Evolutionary conservation across 148 eudicot genomes (phyloP), one percentile per base, ranked within the genome.

Genomic region (Pharnaceum exiguum): DNA sequence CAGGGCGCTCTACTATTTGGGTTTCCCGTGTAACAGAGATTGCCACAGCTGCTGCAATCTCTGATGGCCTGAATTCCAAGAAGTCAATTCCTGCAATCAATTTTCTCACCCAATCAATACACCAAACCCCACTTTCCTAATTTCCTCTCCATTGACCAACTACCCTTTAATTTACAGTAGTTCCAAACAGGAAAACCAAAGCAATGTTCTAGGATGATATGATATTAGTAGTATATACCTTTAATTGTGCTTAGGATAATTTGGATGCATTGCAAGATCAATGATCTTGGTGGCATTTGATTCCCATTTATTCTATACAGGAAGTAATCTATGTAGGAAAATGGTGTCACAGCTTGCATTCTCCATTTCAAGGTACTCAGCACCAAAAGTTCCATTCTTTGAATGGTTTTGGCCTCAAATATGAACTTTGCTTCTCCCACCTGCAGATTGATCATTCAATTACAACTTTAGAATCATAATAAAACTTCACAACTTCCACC

Each of bases 1-100:
- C 79, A 60, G 67, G 57, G 37, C 42, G 25, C 63, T 83, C 84
- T 39, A 67, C 63, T 63, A 73, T 68, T 75, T 78, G 76, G 38
- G 66, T 71, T 74, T 81, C 84, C 36, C 50, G 68, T 56, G 75
- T 69, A 44, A 83, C 85, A 78, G 71, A 74, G 37, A 89, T 59
- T 38, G 95, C 85, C 74, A 83, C 96, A 74, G 90, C 90, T 75
- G 99, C 96, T 74, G 96, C 95, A 62, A 93, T 75, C 62, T 88
- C 96, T 69, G 95, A 88, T 44, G 96, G 82, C 79, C 58, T 89
- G 84, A 83, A 93, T 73, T 93, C 85, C 81, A 93, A 81, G 67
- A 75, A 83, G 55, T 85, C 89, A 74, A 82, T 84, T 23, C 79
- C 96, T 88, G 77, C 82, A 85, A 69, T 72, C 38, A 66, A 51